Evolutionary conservation across 192 early-diverging fungal genomes (phyloP).

Genomic region (Obelidium mucronatum): DNA sequence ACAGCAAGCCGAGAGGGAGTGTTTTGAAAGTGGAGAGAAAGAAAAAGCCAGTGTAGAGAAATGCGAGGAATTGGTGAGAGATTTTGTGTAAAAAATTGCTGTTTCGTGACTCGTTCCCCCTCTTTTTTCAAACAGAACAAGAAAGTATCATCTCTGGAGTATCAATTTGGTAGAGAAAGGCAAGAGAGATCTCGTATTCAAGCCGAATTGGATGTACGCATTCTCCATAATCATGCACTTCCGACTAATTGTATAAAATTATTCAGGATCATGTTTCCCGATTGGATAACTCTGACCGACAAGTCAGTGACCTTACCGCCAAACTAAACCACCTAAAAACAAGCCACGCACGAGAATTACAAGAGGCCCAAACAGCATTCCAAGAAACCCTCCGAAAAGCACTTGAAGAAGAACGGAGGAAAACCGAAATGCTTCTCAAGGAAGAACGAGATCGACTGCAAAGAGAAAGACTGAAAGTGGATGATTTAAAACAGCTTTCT

Average conservation of each 20-base stretch:
- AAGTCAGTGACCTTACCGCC: conserved; percentile 50
- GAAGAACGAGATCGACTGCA: conserved; percentile 41
- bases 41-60: conserved; percentile 27
- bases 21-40: conserved; percentile 14
- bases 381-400: conserved; percentile 17
- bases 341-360: conserved; percentile 43
- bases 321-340: conserved; percentile 49
- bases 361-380: conserved; percentile 20
- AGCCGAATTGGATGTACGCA: conserved; percentile 30
- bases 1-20: conserved; percentile 41
- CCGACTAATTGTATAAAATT: not conserved
- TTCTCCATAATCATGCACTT: not conserved
- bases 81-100: not conserved
- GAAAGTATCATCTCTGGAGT: conserved; percentile 28
- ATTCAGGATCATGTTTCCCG: conserved; percentile 8
- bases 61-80: conserved; percentile 40
- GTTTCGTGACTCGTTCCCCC: not conserved
- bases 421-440: not conserved
- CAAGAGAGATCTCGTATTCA: conserved; percentile 23
- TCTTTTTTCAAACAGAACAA: conserved; percentile 28
- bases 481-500: conserved; percentile 41
- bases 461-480: conserved; percentile 31
- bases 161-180: conserved; percentile 35
- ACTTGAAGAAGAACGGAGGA: conserved; percentile 37
- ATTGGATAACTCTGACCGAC: conserved; percentile 12